These are phyloP conservation scores for Pythium brachiatum DNA, from an alignment of 352 stramenopile species.

Conservation along the genomic window DNA sequence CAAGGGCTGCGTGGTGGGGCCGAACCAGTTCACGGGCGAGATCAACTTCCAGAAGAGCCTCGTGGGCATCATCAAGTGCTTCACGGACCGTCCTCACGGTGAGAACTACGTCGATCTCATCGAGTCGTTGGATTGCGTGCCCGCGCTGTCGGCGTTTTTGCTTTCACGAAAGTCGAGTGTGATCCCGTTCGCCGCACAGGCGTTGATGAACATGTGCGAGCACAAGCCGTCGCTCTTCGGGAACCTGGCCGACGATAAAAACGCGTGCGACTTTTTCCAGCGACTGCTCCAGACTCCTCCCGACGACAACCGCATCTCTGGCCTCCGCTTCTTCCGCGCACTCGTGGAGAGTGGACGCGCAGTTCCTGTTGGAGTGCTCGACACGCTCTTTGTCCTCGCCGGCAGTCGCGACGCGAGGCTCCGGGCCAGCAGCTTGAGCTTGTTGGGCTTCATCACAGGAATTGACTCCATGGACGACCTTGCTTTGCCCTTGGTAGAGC, in stretches of 20 bases:
- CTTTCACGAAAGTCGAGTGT: conserved; percentile 66
- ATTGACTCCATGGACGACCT: conserved; percentile 51
- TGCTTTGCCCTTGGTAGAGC: conserved; percentile 40
- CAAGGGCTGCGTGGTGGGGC: conserved; percentile 60
- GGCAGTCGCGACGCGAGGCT: conserved; percentile 53
- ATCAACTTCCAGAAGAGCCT: conserved; percentile 80
- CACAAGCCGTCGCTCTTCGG: conserved; percentile 68
- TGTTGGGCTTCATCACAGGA: conserved; percentile 52
- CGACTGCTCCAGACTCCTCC: conserved; percentile 69
- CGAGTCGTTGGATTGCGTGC: conserved; percentile 12
- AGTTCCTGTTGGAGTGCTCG: conserved; percentile 55
- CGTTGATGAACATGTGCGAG: conserved; percentile 77
- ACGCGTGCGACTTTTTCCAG: conserved; percentile 76
- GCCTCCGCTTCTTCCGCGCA: conserved; percentile 63
- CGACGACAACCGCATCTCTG: conserved; percentile 71
- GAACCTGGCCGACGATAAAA: conserved; percentile 53
- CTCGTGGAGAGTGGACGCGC: conserved; percentile 54
- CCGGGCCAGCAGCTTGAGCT: conserved; percentile 47
- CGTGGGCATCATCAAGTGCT: conserved; percentile 74
- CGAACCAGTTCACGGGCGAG: conserved; percentile 69
- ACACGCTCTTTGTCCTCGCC: conserved; percentile 72
- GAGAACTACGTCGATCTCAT: conserved; percentile 16
- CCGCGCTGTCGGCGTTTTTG: conserved; percentile 48
- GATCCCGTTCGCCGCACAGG: conserved; percentile 62
- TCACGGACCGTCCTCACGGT: conserved; percentile 51